Conservation (phyloP, 225 moss, liverwort and hornwort species). For the Pseudoscleropodium purum region DNA sequence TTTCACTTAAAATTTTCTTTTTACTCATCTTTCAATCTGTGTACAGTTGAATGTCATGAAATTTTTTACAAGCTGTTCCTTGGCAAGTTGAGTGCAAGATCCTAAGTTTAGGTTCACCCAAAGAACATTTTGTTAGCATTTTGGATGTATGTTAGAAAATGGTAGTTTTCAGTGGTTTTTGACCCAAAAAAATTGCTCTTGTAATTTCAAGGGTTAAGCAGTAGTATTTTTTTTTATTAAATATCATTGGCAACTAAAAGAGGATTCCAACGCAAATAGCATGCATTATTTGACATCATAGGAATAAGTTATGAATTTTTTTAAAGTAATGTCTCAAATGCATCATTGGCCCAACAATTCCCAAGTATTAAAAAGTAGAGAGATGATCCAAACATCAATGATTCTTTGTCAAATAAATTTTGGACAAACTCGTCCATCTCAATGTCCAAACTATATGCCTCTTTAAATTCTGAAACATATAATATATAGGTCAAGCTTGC, state of each 20-base stretch:
- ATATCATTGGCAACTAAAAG: too few relatives aligned
- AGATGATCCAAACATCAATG: rapidly evolving
- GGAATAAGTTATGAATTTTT: not conserved
- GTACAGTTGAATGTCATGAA: rapidly evolving
- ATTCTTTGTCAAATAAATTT: not conserved
- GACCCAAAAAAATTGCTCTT: rapidly evolving
- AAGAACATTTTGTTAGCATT: not conserved
- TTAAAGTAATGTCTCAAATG: not conserved
- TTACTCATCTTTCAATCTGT: not conserved
- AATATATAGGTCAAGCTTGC: not conserved
- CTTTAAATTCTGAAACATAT: rapidly evolving
- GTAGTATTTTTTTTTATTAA: too few relatives aligned
- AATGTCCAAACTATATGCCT: not conserved
- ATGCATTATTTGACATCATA: not conserved
- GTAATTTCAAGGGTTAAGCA: rapidly evolving
- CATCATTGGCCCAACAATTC: not conserved
- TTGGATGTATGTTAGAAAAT: rapidly evolving
- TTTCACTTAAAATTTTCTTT: too few relatives aligned
- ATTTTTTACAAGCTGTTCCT: too few relatives aligned
- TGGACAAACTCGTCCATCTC: too few relatives aligned
- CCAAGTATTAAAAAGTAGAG: not conserved
- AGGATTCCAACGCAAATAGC: rapidly evolving
- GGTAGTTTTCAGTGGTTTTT: not conserved
- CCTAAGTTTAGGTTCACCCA: rapidly evolving
- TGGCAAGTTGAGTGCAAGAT: not conserved